Base-by-base conservation (phyloP, 306 rosid species). In the Betula pendula region DNA sequence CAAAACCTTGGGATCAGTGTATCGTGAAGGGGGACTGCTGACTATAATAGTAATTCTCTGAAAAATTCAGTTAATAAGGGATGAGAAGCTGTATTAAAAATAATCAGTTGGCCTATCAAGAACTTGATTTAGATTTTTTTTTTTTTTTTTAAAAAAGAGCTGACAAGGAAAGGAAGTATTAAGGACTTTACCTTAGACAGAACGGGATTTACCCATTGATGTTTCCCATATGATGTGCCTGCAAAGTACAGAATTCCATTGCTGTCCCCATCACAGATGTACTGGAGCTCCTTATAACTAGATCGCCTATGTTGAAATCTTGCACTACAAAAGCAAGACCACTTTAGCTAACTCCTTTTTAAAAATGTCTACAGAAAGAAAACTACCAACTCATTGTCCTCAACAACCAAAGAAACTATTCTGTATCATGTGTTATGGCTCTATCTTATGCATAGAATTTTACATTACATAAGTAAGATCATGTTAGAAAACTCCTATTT, bases 151-250 rank as follows among this genome's bases (percentile, higher is more conserved):
- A 5, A 4, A 8, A 35, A 33, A 63, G 47, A 63, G 33, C 3
- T 16, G 25, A 17, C 6, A 33, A 22, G 9, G 45, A 35, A 45
- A 58, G 48, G 65, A 33, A 62, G 55, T 45, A 71, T 20, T 42
- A 70, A 71, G 80, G 76, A 17, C n/a, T 27, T 65, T 74, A 90
- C 98, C 93, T 92, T 89, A 1, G 97, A 92, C 75, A 94, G 88
- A 80, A 94, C 89, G 80, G 98, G 97, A 87, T 94, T 94, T 72
- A 94, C 89, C 98, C 98, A 94, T 60, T 80, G 95, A 83, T 92
- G 96, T 80, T 88, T 86, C 75, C 98, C 97, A 79, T 85, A 94
- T 75, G 95, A 90, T 38, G 98, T 94, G 83, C 97, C 97, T 5
- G 96, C 92, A 79, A 85, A 92, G 86, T 89, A 89, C 81, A 94